Evolutionary conservation across 306 rosid genomes (phyloP), one percentile per base, ranked within the genome.

Genomic region (Astragalus membranaceus): DNA sequence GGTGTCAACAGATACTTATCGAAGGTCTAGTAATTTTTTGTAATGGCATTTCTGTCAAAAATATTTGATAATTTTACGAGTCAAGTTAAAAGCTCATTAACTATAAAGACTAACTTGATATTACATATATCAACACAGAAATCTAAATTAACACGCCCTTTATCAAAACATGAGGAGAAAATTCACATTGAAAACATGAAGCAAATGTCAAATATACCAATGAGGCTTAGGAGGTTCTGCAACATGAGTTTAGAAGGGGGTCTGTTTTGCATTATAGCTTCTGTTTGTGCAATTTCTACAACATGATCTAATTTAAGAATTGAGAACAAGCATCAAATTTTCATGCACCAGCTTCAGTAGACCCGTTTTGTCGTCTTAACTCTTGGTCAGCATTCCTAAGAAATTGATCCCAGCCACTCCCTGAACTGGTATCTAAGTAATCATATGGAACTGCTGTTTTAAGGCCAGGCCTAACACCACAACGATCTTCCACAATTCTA

Each of bases 341-440:
- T 84, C 84, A 85, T 68, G 74, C 92, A 64, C 90, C 88, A 37
- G 88, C 93, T 70, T 78, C 79, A 5, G 78, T 46, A 49, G 77
- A 85, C 62, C 76, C 80, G 39, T 48, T 74, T 63, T 89, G 90
- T 11, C 36, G 70, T 69, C 54, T 82, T 10, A 81, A 75, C 65
- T 89, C 96, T 49, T 82, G 77, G 73, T 78, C 83, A 14, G 89
- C 95, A 67, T 79, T 88, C 76, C 90, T 89, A 6, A 92, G 74
- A 67, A 89, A 86, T 61, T 82, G 87, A 64, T 92, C 98, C 98
- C 91, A 92, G 41, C 92, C 96, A 80, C 96, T 89, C 36, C 95
- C 96, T 0, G 78, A 7, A 48, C 87, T 77, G 5, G 87, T 85
- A 75, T 92, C 98, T 80, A 89, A 78, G 81, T 82, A 92, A 84